Evolutionary conservation across 495 filamentous ascomycete genomes (phyloP).

Genomic region (Hyaloscypha variabilis): DNA sequence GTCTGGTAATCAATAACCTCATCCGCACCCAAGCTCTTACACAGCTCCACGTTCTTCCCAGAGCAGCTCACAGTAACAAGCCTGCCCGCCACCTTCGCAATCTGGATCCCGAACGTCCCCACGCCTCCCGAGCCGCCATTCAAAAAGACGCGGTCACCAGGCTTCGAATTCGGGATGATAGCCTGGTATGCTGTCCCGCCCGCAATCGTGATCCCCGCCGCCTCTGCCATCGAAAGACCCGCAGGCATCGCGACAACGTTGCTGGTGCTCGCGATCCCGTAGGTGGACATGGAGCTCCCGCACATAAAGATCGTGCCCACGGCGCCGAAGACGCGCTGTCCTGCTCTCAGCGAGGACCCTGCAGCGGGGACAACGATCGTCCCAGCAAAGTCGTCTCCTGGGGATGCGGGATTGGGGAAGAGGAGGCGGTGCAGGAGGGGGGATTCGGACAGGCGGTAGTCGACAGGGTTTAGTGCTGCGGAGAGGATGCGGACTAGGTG

Average conservation of each 20-base stretch:
- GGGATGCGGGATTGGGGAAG: conserved; percentile 54
- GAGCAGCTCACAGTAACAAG: conserved; percentile 64
- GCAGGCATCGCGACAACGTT: conserved; percentile 45
- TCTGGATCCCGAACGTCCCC: conserved; percentile 63
- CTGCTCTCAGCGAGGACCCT: conserved; percentile 39
- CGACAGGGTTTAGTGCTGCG: conserved; percentile 65
- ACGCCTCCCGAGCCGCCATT: conserved; percentile 68
- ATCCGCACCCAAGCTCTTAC: conserved; percentile 62
- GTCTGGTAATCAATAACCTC: conserved; percentile 69
- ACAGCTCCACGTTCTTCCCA: conserved; percentile 56
- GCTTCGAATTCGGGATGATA: conserved; percentile 54
- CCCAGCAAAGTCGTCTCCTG: conserved; percentile 66
- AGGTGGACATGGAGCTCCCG: conserved; percentile 61
- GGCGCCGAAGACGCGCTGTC: conserved; percentile 62
- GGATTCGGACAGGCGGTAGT: conserved; percentile 68
- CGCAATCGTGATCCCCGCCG: conserved; percentile 54
- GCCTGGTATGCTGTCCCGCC: conserved; percentile 61
- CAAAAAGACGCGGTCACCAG: conserved; percentile 62
- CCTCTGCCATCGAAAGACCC: conserved; percentile 50
- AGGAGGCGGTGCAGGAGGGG: conserved; percentile 42
- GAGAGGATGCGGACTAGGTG: conserved; percentile 60
- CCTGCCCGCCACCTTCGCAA: conserved; percentile 64
- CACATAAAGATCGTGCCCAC: conserved; percentile 30
- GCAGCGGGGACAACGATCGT: conserved; percentile 46
- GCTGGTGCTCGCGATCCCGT: conserved; percentile 35